Evolutionary conservation across 495 filamentous ascomycete genomes (phyloP), one percentile per base, ranked within the genome.

Genomic region (Podospora didyma): DNA sequence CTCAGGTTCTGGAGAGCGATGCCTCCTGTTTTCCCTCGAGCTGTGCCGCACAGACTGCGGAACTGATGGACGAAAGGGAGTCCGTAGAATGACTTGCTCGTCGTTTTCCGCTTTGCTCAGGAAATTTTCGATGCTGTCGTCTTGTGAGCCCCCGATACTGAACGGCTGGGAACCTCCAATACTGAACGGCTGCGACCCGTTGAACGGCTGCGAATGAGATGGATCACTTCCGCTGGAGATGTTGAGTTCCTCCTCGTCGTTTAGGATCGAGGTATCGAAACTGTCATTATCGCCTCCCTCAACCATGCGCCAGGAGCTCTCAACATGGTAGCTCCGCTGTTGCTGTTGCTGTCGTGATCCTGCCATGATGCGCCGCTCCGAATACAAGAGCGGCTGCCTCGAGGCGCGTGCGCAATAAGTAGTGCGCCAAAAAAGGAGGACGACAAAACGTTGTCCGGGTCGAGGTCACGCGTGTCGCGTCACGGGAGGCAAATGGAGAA

Each of bases 231-330:
- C 62, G 61, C 67, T 75, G 12, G 71, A 73, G 20, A 68, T 41
- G 57, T 69, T 47, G n/a, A 71, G 57, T 24, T 75, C 68, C 6
- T 70, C 64, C 10, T 71, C 73, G 26, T 75, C 73, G 50, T 68
- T 64, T 12, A 73, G 51, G 28, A 77, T 68, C 6, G 69, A 69
- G 1, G 75, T 76, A 51, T 79, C 76, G 62, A 79, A 77, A 54
- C 74, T 77, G 54, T 79, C 76, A 56, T 79, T 77, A 48, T 77
- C 75, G 51, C 73, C 71, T 46, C 69, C 73, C 50, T 79, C 75
- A 19, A 79, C 75, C 68, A 79, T 69, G 58, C 77, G 77, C 77
- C 77, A 79, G 4, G 77, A 78, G 54, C 71, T 69, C 56, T 73
- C 73, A 20, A 75, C 68, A 16, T 68, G 65, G 21, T 72, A 37